Evolutionary conservation across 2,329 filamentous ascomycete genomes (phyloP).

Genomic region (Cryphonectria radicalis): DNA sequence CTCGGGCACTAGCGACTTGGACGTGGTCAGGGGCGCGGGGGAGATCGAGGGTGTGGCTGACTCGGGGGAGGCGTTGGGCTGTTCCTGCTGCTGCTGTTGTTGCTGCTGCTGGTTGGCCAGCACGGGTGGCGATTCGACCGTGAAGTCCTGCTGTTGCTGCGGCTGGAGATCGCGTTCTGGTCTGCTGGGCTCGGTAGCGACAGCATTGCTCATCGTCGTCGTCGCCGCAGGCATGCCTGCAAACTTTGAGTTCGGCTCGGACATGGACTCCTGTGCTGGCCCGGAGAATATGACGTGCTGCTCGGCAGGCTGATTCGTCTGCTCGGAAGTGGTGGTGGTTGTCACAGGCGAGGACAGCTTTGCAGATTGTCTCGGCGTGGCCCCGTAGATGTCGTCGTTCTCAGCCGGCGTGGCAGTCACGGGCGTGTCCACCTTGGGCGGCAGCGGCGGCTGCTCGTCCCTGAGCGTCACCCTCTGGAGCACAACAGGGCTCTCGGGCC

Average conservation of each 20-base stretch:
- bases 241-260: slow-evolving; percentile 26
- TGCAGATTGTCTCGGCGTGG: slow-evolving; percentile 35
- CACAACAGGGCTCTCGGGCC: slow-evolving; percentile 18
- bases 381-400: slow-evolving; percentile 43
- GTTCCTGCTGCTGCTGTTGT: slow-evolving; percentile 1
- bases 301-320: slow-evolving; percentile 11
- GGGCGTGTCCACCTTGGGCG: slow-evolving; percentile 21
- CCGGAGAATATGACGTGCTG: slow-evolving; percentile 13
- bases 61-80: neutral
- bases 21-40: neutral
- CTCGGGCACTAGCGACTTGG: slow-evolving; percentile 13
- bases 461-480: slow-evolving; percentile 27
- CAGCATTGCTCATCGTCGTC: slow-evolving; percentile 14
- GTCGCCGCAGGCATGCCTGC: slow-evolving; percentile 19
- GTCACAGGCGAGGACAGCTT: slow-evolving; percentile 15
- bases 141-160: slow-evolving; percentile 8
- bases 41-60: neutral
- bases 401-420: slow-evolving; percentile 28
- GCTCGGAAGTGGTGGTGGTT: neutral
- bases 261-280: slow-evolving; percentile 15
- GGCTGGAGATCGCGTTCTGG: slow-evolving; percentile 20
- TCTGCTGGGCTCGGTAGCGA: slow-evolving; percentile 14
- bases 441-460: slow-evolving; percentile 26
- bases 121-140: slow-evolving; percentile 23
- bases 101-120: slow-evolving; percentile 21